A percentile compares a stretch with the other conserved stretches of the same genome.
These are phyloP conservation scores for Canariomyces notabilis DNA, from an alignment of 2,329 filamentous ascomycete species.

Conservation along the genomic window DNA sequence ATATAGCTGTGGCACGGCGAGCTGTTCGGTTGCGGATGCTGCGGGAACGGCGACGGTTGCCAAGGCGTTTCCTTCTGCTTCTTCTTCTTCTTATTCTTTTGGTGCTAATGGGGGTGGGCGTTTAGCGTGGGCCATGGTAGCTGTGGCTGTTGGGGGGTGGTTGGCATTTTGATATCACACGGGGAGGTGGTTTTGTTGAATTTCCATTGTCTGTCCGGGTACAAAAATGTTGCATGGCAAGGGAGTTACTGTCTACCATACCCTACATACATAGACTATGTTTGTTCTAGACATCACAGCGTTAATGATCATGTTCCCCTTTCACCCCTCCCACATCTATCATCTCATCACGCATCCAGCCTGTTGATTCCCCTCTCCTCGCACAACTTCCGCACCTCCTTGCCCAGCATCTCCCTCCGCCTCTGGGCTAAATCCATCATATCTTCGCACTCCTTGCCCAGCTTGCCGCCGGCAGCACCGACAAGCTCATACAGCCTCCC, in stretches of 20 bases:
- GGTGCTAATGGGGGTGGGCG: neutral
- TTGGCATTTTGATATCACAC: no score
- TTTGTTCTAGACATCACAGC: neutral
- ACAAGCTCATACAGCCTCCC: conserved; percentile 41
- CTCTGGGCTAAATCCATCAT: conserved; percentile 13
- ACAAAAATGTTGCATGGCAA: no score
- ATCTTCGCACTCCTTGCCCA: conserved; percentile 6
- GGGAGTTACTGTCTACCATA: no score
- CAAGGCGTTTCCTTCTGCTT: conserved; percentile 47
- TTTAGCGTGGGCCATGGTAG: no score
- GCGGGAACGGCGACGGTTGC: conserved; percentile 53
- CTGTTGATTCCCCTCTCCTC: conserved; percentile 12
- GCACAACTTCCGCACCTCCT: conserved; percentile 28
- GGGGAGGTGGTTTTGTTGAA: no score
- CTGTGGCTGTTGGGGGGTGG: conserved; percentile 1
- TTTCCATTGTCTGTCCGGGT: no score
- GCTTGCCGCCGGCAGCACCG: conserved; percentile 28
- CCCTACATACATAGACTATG: neutral
- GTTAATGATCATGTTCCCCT: no score
- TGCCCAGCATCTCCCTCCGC: conserved; percentile 13
- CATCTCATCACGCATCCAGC: conserved; percentile 9
- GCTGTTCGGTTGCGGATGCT: conserved; percentile 57
- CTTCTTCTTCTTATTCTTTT: no score
- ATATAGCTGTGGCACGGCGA: conserved; percentile 66
- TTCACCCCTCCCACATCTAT: conserved; percentile 35